Base-by-base conservation (phyloP, 208 protist genomes). In the Crithidia expoeki region DNA sequence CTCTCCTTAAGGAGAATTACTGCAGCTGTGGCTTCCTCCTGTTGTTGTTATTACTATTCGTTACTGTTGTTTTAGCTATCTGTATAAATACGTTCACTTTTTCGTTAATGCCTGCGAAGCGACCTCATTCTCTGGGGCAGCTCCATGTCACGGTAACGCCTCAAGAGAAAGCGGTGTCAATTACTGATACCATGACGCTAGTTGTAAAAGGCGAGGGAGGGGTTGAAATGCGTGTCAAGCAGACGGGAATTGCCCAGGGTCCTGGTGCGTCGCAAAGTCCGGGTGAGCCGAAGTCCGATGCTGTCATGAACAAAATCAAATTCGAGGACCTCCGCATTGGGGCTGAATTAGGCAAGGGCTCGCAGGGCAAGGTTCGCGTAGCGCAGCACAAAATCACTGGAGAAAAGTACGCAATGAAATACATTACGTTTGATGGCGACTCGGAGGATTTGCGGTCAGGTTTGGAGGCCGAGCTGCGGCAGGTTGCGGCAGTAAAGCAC, bases 181-280 rank as follows among this genome's bases (percentile, higher is more conserved):
- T 96, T 61, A 96, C 91, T 14, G 91, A 96, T 74, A 96, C 92
- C 1, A 85, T 96, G 77, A 96, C 92, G 0, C 47, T 96, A 71
- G 89, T 94, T 50, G 89, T 96, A n/a, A 94, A 92, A 60, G 89
- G 88, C 27, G 89, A 94, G 62, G 88, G 86, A 12, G 92, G 89
- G 33, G 69, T 85, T 58, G 87, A 94, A 60, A 87, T 94, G 85
- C 85, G 89, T n/a, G 89, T 94, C n/a, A 94, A 96, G 40, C 81
- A 92, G 61, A 88, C 76, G n/a, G 89, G 85, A 33, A 91, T 94
- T 23, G 84, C 84, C 2, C 88, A 82, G 38, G 71, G 69, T 10
- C 68, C 78, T 30, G 47, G 72, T 2, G 34, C 67, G 36, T 57
- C 70, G 32, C 55, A 74, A 17, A 55, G 52, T 4, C 30, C 53